Base-by-base conservation (phyloP, 441 rosid genomes). In the Pelargonium cotyledonis region DNA sequence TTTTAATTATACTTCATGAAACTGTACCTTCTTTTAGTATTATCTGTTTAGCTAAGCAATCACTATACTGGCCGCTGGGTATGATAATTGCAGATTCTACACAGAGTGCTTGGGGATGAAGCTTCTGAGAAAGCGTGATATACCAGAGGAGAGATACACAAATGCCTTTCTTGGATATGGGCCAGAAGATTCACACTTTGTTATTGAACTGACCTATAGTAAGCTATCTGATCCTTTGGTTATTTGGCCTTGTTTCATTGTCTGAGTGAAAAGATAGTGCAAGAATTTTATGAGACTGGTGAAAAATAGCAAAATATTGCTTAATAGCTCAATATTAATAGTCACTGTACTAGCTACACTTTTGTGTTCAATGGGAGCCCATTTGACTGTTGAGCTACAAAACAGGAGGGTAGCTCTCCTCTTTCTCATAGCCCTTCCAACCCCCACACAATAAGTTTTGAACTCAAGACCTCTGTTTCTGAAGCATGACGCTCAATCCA, bases 131-230 rank as follows among this genome's bases (percentile, higher is more conserved):
- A 57, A 57, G 63, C 63, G 63, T 57, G 63, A 57, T 11, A 57
- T 57, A 57, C 63, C 63, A 57, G 63, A 57, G 19, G 63, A 57
- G 31, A 57, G 63, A 57, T 57, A 57, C 4, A 57, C 29, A 8
- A 57, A 57, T 16, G 63, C 63, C 63, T 57, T 57, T 19, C 63
- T 57, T 57, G 63, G 63, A 57, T 57, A 57, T 57, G 63, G 63
- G 26, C 63, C 63, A 8, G 63, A 57, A 57, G 63, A 57, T 57
- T 57, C 63, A 57, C 63, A 57, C 63, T 57, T 57, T 57, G 63
- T 57, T 19, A 57, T 57, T 57, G 63, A 57, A 8, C 31, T 57
- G 44, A 75, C 78, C 21, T 75, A 75, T 23, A 75, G 78, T 75
- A 75, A 9, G 78, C 29, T 18, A 57, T 18, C 21, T 38, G 41